Conservation (phyloP, 495 filamentous ascomycete species). For the Aspergillus leporis region DNA sequence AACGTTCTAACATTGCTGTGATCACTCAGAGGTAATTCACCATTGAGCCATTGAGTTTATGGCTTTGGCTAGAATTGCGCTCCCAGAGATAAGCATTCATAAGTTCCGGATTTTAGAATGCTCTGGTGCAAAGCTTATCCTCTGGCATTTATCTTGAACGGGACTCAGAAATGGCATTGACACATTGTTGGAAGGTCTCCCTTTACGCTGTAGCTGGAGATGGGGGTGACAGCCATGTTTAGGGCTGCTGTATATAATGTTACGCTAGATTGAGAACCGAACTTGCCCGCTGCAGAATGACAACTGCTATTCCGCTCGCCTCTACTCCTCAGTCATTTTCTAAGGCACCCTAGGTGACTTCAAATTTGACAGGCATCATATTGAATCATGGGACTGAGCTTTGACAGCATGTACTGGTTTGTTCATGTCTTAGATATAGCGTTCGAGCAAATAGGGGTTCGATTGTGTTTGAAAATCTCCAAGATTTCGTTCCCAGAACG, state of each 20-base stretch:
- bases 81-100: not conserved
- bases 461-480: not conserved
- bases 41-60: not conserved
- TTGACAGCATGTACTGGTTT: not conserved
- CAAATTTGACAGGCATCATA: too few species aligned
- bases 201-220: too few species aligned
- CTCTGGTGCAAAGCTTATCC: not conserved
- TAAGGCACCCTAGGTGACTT: not conserved
- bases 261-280: not conserved
- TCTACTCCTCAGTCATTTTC: not conserved
- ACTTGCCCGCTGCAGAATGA: not conserved
- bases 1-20: not conserved
- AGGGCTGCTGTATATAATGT: too few species aligned
- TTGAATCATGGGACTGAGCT: not conserved
- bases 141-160: not conserved
- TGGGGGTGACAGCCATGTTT: too few species aligned
- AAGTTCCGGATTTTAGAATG: not conserved
- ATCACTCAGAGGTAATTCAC: not conserved
- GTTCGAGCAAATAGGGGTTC: not conserved
- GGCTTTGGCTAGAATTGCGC: not conserved
- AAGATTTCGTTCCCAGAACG: not conserved
- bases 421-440: not conserved
- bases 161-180: too few species aligned
- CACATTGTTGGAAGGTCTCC: too few species aligned
- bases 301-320: not conserved